Conservation (phyloP, 2,329 filamentous ascomycete genomes). For the Claviceps sorghi region DNA sequence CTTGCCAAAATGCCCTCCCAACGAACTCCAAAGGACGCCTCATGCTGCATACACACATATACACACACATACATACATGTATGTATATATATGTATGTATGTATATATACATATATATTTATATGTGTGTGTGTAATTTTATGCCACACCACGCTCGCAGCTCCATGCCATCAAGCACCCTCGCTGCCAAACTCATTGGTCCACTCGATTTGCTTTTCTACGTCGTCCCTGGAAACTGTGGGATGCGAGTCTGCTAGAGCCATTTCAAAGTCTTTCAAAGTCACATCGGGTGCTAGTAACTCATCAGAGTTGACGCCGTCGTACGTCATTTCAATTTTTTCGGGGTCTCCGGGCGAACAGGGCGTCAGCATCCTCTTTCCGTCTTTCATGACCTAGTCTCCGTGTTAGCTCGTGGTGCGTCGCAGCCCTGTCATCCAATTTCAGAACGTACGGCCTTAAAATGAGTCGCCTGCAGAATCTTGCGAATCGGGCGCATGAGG, state of each 20-base stretch:
- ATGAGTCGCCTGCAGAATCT: slow-evolving; percentile 94
- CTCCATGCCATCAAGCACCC: slow-evolving; percentile 35
- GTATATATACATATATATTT: too few species aligned
- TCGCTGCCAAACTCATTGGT: slow-evolving; percentile 93
- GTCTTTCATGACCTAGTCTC: slow-evolving; percentile 51
- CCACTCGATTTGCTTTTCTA: slow-evolving; percentile 78
- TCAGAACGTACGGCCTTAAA: slow-evolving; percentile 64
- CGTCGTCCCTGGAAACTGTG: slow-evolving; percentile 77
- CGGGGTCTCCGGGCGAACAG: slow-evolving; percentile 79
- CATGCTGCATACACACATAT: slow-evolving; percentile 7
- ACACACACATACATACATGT: too few species aligned
- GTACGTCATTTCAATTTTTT: slow-evolving; percentile 88
- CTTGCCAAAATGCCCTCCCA: slow-evolving; percentile 11
- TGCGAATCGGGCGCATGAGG: slow-evolving; percentile 90
- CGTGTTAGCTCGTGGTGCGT: slow-evolving; percentile 8
- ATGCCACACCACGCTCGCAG: slow-evolving; percentile 4
- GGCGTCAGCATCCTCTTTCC: slow-evolving; percentile 60
- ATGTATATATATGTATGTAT: too few species aligned
- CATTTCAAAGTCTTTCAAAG: slow-evolving; percentile 84
- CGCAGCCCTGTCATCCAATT: background rate
- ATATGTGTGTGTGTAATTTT: too few species aligned
- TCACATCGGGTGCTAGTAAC: slow-evolving; percentile 72
- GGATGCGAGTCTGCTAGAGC: slow-evolving; percentile 79
- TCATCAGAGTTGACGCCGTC: slow-evolving; percentile 72
- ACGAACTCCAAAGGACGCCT: slow-evolving; percentile 18